Conservation (phyloP, 768 basidiomycete genomes). For the Suillus subaureus region DNA sequence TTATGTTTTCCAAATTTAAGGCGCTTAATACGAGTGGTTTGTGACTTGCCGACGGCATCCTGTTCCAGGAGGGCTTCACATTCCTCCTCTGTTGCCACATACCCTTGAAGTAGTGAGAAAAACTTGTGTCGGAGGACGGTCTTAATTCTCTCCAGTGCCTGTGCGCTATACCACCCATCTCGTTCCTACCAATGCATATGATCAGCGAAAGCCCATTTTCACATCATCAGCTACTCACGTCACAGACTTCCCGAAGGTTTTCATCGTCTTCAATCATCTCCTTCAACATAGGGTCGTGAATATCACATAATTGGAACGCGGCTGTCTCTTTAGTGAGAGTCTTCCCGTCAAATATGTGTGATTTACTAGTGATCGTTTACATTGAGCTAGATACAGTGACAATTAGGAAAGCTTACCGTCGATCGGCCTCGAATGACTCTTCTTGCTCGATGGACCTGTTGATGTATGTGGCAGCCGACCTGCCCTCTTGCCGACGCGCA, state of each 20-base stretch:
- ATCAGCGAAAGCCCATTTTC: not conserved
- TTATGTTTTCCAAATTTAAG: conserved; percentile 76
- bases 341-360: conserved; percentile 89
- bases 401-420: conserved; percentile 25
- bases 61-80: conserved; percentile 63
- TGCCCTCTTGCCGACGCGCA: conserved; percentile 58
- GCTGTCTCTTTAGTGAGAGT: conserved; percentile 82
- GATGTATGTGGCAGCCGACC: conserved; percentile 26
- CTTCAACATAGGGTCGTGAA: conserved; percentile 81
- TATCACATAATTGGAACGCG: conserved; percentile 93
- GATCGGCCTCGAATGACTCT: conserved; percentile 33
- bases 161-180: conserved; percentile 86
- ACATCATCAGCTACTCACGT: conserved; percentile 53
- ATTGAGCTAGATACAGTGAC: conserved; percentile 2
- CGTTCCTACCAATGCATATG: conserved; percentile 53
- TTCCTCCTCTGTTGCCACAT: conserved; percentile 71
- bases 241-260: conserved; percentile 68
- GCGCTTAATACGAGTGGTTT: conserved; percentile 49
- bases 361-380: conserved; percentile 45
- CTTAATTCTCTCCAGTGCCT: conserved; percentile 82
- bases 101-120: conserved; percentile 73
- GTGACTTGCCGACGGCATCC: conserved; percentile 32
- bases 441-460: conserved; percentile 36
- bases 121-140: conserved; percentile 84
- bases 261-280: conserved; percentile 77